A percentile compares a stretch with the other conserved stretches of the same genome.
Evolutionary conservation across 768 basidiomycete species (phyloP).

Genomic region (Boletus huronensis): DNA sequence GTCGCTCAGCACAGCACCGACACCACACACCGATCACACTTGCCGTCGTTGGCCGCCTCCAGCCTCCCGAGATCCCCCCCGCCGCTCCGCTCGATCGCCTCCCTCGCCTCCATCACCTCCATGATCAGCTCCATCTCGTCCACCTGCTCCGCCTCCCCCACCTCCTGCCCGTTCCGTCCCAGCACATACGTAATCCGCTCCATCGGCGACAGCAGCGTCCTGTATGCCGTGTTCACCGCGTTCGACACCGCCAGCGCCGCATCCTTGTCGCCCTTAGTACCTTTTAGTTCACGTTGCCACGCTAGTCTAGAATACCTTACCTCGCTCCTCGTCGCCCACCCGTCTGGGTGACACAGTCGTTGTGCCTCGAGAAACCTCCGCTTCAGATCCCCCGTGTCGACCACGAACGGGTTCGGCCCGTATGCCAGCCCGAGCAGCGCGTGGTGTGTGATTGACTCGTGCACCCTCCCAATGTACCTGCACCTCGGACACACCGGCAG

Average conservation of each 20-base stretch:
- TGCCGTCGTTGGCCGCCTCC: slow-evolving; percentile 53
- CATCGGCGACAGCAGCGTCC: slow-evolving; percentile 67
- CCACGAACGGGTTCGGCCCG: slow-evolving; percentile 63
- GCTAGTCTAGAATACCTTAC: slow-evolving; percentile 36
- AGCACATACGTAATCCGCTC: slow-evolving; percentile 81
- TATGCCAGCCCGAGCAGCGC: slow-evolving; percentile 64
- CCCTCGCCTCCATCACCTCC: slow-evolving; percentile 76
- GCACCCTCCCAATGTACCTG: slow-evolving; percentile 58
- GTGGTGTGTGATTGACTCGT: slow-evolving; percentile 55
- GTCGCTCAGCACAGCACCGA: background rate
- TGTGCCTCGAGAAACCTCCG: slow-evolving; percentile 69
- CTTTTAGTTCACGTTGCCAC: slow-evolving; percentile 6
- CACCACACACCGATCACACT: slow-evolving; percentile 19
- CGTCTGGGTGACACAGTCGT: slow-evolving; percentile 80
- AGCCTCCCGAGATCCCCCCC: slow-evolving; percentile 54
- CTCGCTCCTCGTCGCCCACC: slow-evolving; percentile 66
- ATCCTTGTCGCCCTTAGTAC: slow-evolving; percentile 21
- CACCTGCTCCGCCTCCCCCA: slow-evolving; percentile 67
- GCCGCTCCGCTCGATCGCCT: slow-evolving; percentile 59
- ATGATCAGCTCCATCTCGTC: slow-evolving; percentile 69
- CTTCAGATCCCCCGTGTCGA: slow-evolving; percentile 61
- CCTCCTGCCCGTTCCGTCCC: slow-evolving; percentile 50
- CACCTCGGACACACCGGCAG: slow-evolving; percentile 78
- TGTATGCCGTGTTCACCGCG: slow-evolving; percentile 79
- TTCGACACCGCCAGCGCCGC: slow-evolving; percentile 50